These are phyloP conservation scores for Erodium moschatum DNA, from an alignment of 441 rosid genomes.

Conservation along the genomic window DNA sequence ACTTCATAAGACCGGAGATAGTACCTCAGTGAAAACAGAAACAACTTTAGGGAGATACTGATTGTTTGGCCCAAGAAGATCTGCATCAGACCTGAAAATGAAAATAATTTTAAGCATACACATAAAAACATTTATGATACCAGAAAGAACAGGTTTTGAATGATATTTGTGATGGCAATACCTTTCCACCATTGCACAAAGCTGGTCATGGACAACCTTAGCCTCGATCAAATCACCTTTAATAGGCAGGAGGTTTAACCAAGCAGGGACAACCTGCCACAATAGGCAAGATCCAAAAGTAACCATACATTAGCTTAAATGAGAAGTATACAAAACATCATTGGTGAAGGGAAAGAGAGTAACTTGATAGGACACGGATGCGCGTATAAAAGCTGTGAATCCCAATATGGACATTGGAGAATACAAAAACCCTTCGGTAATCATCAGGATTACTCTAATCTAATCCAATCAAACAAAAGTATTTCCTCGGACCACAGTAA, in stretches of 20 bases:
- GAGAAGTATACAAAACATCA: not conserved
- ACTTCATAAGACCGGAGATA: not conserved
- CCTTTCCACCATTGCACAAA: constrained; percentile 97
- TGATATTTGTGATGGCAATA: constrained; percentile 14
- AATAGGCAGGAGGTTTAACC: constrained; percentile 94
- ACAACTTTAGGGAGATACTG: constrained; percentile 82
- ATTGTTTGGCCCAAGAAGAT: constrained; percentile 78
- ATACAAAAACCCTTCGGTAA: too few relatives aligned
- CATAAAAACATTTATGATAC: not conserved
- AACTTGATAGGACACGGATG: too few relatives aligned
- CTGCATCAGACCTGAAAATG: constrained; percentile 67
- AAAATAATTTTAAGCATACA: not conserved
- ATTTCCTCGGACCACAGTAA: too few relatives aligned
- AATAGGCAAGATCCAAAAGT: constrained; percentile 9
- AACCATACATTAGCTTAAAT: not conserved
- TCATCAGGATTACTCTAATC: too few relatives aligned
- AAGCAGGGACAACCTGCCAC: constrained; percentile 81
- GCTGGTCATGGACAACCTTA: constrained; percentile 92
- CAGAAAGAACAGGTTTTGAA: constrained; percentile 6
- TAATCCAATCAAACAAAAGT: too few relatives aligned
- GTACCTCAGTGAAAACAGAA: constrained; percentile 85
- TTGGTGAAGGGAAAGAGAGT: too few relatives aligned
- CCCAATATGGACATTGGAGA: not conserved
- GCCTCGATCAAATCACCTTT: constrained; percentile 93
- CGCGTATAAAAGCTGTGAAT: too few relatives aligned